These are phyloP conservation scores for Cladophialophora chaetospira DNA, from an alignment of 2,329 filamentous ascomycete species.

Conservation along the genomic window DNA sequence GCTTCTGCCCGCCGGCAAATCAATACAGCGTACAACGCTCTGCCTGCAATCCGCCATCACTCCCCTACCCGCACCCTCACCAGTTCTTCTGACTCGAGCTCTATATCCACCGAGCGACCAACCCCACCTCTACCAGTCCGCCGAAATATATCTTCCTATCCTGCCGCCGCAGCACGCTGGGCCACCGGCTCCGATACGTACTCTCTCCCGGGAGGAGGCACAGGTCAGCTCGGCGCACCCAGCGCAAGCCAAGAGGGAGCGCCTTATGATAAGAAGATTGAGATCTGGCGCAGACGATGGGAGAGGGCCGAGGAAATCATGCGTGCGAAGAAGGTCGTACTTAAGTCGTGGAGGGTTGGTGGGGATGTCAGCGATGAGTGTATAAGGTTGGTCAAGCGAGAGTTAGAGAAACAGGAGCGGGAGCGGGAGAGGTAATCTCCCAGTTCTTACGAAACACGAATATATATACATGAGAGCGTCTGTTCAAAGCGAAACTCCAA, in stretches of 20 bases:
- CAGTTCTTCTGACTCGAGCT: slow-evolving; percentile 29
- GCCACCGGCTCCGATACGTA: slow-evolving; percentile 31
- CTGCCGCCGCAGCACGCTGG: slow-evolving; percentile 37
- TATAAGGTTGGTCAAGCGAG: slow-evolving; percentile 46
- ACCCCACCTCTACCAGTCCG: slow-evolving; percentile 37
- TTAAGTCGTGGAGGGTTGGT: slow-evolving; percentile 51
- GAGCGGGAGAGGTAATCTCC: neutral
- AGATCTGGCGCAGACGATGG: slow-evolving; percentile 53
- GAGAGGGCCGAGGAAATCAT: slow-evolving; percentile 48
- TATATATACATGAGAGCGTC: neutral
- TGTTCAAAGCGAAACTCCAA: too few relatives aligned
- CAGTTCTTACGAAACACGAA: neutral
- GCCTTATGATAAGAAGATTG: slow-evolving; percentile 49
- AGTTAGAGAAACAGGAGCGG: slow-evolving; percentile 28
- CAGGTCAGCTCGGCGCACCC: neutral
- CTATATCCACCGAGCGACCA: slow-evolving; percentile 32
- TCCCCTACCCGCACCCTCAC: slow-evolving; percentile 30
- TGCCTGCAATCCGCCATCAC: slow-evolving; percentile 32
- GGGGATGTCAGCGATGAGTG: slow-evolving; percentile 49
- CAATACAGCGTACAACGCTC: slow-evolving; percentile 29
- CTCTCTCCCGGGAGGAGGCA: slow-evolving; percentile 27
- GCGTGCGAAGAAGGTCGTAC: slow-evolving; percentile 44
- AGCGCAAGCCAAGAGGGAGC: slow-evolving; percentile 1
- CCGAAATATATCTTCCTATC: slow-evolving; percentile 34
- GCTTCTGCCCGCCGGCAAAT: slow-evolving; percentile 31